Base-by-base conservation (phyloP, 176 grass and related monocot genomes). In the Poa pratensis region DNA sequence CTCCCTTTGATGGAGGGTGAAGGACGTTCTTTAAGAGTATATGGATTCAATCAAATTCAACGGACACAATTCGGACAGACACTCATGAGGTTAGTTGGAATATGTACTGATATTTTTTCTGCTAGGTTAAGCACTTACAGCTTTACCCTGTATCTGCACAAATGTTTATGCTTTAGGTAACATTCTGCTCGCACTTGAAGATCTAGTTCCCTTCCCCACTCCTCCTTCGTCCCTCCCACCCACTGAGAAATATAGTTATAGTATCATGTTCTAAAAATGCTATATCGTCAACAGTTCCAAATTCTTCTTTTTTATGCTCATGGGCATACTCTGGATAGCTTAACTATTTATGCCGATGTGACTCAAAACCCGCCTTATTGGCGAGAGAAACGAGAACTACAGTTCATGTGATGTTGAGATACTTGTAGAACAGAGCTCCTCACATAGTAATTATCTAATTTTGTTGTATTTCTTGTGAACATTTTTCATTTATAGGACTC, bases 1-100 rank as follows among this genome's bases (percentile, higher is more conserved):
- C 79, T 87, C 88, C 96, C 97, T 64, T 76, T 99, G 80, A 99
- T 99, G 94, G 97, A 99, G 89, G 94, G 94, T 11, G 94, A 99
- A 85, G 97, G 97, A 13, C 90, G 87, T 32, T 35, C 88, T 54
- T 76, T 99, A 77, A 94, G 80, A 88, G 82, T 99, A 87, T 87
- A 92, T 73, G 97, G 97, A 68, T 99, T 99, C 88, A 99, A 99
- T 86, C 90, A 89, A 18, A 64, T 92, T 71, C 97, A 99, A 75
- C 88, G 97, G 79, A 73, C 89, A 81, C 42, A 85, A 50, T 99
- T 99, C 81, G 66, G 78, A 67, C 94, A 99, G 58, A 91, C 86
- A 59, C 81, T 99, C 40, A 99, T 92, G 87, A 96, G 97, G 97
- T 97, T 87, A 84, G 76, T 87, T 42, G 28, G 57, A 73, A 68